Evolutionary conservation across 495 filamentous ascomycete genomes (phyloP).

Genomic region (Neurospora hispaniola): DNA sequence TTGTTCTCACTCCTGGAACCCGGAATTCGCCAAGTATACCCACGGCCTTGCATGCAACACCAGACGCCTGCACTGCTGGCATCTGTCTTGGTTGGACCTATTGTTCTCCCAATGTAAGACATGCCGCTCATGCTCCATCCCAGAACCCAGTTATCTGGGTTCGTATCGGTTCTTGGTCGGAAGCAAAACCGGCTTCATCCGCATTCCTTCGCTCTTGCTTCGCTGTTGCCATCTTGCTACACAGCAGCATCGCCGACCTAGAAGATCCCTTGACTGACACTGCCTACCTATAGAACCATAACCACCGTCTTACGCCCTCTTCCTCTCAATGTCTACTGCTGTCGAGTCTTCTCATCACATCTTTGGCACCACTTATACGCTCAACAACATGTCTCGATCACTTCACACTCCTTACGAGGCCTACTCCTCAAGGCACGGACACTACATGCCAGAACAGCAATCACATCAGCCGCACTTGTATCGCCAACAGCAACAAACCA

Average conservation of each 20-base stretch:
- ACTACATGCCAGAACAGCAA: slow-evolving; percentile 30
- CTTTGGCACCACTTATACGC: slow-evolving; percentile 33
- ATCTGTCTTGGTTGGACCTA: neutral
- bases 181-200: slow-evolving; percentile 3
- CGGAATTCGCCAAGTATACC: neutral
- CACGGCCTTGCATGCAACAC: neutral
- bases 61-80: slow-evolving; percentile 4
- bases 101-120: slow-evolving; percentile 12
- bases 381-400: slow-evolving; percentile 39
- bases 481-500: slow-evolving; percentile 6
- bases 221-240: neutral
- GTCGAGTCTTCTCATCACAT: slow-evolving; percentile 29
- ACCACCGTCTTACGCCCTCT: slow-evolving; percentile 7
- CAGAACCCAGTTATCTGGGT: slow-evolving; percentile 19
- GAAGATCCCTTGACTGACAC: slow-evolving; percentile 12
- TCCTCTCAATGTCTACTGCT: slow-evolving; percentile 28
- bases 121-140: slow-evolving; percentile 10
- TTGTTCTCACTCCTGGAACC: neutral
- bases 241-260: slow-evolving; percentile 1
- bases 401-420: slow-evolving; percentile 30
- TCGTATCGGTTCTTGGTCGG: slow-evolving; percentile 13
- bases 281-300: slow-evolving; percentile 5
- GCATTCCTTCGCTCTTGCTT: slow-evolving; percentile 1
- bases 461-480: slow-evolving; percentile 10
- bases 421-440: slow-evolving; percentile 29